These are phyloP conservation scores for Mixia osmundae DNA, from an alignment of 1,284 basidiomycete species.

Conservation along the genomic window DNA sequence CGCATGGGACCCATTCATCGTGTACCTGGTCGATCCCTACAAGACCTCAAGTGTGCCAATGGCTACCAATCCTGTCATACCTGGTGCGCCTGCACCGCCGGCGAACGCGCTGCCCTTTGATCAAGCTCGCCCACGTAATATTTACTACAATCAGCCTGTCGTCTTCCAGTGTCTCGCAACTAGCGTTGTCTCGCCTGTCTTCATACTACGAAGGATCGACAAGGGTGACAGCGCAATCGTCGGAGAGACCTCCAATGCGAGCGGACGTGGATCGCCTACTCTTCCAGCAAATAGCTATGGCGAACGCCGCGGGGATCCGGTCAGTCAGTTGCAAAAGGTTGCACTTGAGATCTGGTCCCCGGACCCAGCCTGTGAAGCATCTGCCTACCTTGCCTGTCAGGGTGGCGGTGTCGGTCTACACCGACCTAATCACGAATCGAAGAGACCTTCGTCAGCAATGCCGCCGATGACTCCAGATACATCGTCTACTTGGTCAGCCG, in stretches of 20 bases:
- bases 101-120: conserved; percentile 63
- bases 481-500: too few relatives aligned
- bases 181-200: conserved; percentile 70
- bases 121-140: conserved; percentile 53
- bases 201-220: conserved; percentile 83
- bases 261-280: conserved; percentile 1
- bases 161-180: conserved; percentile 84
- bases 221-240: conserved; percentile 72
- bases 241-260: conserved; percentile 38
- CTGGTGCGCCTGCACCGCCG: conserved; percentile 57
- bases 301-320: background rate
- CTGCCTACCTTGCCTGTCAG: too few relatives aligned
- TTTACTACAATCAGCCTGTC: conserved; percentile 90
- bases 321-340: background rate
- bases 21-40: conserved; percentile 48
- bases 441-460: background rate
- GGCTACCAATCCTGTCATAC: conserved; percentile 40
- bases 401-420: background rate
- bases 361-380: too few relatives aligned
- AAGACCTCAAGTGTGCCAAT: conserved; percentile 34
- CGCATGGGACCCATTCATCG: conserved; percentile 62
- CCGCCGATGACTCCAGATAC: too few relatives aligned
- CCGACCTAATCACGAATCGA: background rate
- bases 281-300: background rate
- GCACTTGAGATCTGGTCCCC: too few relatives aligned